These are phyloP conservation scores for Globisporangium orthogonon DNA, from an alignment of 352 stramenopile genomes.

Conservation along the genomic window DNA sequence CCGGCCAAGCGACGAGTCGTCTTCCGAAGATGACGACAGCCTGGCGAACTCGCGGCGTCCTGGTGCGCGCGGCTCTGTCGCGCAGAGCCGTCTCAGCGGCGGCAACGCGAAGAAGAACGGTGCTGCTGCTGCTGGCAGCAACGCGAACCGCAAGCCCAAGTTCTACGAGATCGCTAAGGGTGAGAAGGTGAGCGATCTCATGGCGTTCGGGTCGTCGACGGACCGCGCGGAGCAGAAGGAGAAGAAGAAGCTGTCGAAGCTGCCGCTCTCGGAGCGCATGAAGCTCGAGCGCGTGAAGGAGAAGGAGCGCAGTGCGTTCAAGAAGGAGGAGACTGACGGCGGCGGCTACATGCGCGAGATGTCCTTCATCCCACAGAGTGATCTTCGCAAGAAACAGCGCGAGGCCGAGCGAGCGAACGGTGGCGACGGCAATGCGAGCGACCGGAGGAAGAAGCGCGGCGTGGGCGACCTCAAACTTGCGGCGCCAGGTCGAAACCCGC, in stretches of 20 bases:
- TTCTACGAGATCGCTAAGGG: constrained; percentile 85
- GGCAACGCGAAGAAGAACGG: neutral
- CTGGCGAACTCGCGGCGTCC: constrained; percentile 6
- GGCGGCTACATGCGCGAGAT: constrained; percentile 82
- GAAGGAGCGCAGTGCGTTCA: constrained; percentile 73
- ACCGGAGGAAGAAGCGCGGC: constrained; percentile 73
- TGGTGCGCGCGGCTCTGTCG: neutral
- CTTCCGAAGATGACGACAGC: constrained; percentile 42
- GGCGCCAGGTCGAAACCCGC: constrained; percentile 36
- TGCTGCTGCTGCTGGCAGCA: neutral
- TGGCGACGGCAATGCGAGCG: constrained; percentile 17
- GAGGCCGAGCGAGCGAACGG: constrained; percentile 18
- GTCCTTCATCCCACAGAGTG: constrained; percentile 67
- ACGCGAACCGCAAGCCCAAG: constrained; percentile 47
- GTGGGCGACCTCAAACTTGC: constrained; percentile 69
- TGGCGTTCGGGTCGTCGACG: constrained; percentile 61
- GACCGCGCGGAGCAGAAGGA: constrained; percentile 67
- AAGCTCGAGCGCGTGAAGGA: constrained; percentile 66
- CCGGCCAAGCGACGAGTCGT: constrained; percentile 61
- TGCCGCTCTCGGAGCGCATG: constrained; percentile 75
- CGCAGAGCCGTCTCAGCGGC: constrained; percentile 7
- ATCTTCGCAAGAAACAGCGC: constrained; percentile 54
- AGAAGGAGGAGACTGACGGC: constrained; percentile 69
- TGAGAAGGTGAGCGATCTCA: constrained; percentile 77
- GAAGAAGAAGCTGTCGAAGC: constrained; percentile 71